Base-by-base conservation (phyloP, 805 yeast genomes). In the Vanderwaltozyma yarrowii region DNA sequence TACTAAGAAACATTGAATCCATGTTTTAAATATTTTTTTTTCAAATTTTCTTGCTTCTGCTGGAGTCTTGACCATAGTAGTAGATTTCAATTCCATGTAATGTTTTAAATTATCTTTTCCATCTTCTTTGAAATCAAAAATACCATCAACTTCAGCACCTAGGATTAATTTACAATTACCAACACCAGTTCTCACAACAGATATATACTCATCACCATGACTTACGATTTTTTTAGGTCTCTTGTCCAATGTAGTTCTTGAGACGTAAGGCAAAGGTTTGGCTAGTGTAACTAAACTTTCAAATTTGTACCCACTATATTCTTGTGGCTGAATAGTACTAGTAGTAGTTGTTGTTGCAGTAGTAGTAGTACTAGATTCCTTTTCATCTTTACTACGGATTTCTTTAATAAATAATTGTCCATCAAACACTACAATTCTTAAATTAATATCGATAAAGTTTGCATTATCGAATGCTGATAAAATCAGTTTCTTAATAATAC, bases 111-210 rank as follows among this genome's bases (percentile, higher is more conserved):
- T 71, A 42, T 73, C 74, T 36, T 58, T 58, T 32, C 56, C 39
- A 6, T 60, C 62, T 21, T 62, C 69, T 45, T 78, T 73, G 50
- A 74, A 85, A 56, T 87, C 96, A 71, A 79, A 81, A 10, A 81
- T 80, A 56, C 96, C 81, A 60, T 89, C 97, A 16, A 89, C 84
- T 62, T 92, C 97, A 2, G 95, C 96, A 1, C 87, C 95, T 32
- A 87, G 58, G 5, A 84, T 57, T 32, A 86, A 60, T 44, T 72
- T 74, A 15, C 76, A 70, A 33, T 70, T 71, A 8, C 95, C 96
- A 13, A 89, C 76, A 2, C 95, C 94, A 0, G 96, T 80, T 48
- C 73, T 71, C 5, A 88, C 88, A n/a, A 89, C 80, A 0, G 85
- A 71, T 33, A 80, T 66, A 53, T 76, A 87, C 60, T 89, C 95